These are phyloP conservation scores for Pseudocercospora fijiensis DNA, from an alignment of 2,329 filamentous ascomycete species.

Conservation along the genomic window DNA sequence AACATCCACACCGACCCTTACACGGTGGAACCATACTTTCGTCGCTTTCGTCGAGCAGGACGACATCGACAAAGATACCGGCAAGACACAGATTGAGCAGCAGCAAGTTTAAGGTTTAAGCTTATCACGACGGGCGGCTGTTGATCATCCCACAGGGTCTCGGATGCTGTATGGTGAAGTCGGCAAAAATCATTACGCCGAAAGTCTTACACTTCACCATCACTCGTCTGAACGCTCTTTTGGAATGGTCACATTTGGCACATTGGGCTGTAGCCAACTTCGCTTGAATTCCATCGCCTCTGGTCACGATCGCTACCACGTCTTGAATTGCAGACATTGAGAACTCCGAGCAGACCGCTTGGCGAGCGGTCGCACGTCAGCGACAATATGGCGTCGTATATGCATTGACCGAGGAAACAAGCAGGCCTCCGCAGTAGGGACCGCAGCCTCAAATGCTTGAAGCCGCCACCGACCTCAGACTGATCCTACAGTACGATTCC, in stretches of 20 bases:
- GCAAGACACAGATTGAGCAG: neutral
- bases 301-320: neutral
- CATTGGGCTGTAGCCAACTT: neutral
- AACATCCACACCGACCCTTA: neutral
- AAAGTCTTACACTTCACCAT: neutral
- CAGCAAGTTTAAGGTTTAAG: constrained; percentile 1
- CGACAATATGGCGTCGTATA: neutral
- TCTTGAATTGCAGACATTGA: neutral
- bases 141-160: neutral
- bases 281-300: neutral
- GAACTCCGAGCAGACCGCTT: neutral
- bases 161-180: neutral
- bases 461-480: neutral
- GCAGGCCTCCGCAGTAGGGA: neutral
- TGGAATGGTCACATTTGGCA: neutral
- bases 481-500: neutral
- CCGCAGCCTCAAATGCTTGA: neutral
- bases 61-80: neutral
- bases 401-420: neutral
- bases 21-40: neutral
- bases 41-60: neutral
- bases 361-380: neutral
- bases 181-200: neutral
- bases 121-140: neutral
- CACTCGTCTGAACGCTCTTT: neutral